These are phyloP conservation scores for Chrysoporthe deuterocubensis DNA, from an alignment of 2,329 filamentous ascomycete species.

Conservation along the genomic window DNA sequence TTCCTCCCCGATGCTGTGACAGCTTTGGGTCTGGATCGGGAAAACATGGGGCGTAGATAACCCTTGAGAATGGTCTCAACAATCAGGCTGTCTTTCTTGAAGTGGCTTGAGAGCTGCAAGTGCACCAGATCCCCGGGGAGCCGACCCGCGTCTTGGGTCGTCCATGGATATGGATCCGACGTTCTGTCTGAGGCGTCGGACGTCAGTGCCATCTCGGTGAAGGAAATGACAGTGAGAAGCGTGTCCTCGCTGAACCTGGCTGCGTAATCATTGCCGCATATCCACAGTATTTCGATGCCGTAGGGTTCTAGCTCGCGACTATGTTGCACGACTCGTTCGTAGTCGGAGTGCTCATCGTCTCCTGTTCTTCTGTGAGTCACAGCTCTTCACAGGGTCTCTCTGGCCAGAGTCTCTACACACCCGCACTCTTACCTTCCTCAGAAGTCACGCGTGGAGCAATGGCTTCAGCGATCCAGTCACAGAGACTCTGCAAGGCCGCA, in stretches of 20 bases:
- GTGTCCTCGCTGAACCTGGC: conserved; percentile 32
- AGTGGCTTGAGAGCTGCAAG: conserved; percentile 31
- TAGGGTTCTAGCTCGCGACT: conserved; percentile 17
- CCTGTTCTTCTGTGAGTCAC: conserved; percentile 11
- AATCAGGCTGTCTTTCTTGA: conserved; percentile 45
- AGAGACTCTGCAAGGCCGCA: conserved; percentile 10
- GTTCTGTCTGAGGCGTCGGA: neutral
- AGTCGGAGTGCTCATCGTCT: conserved; percentile 16
- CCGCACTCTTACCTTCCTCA: conserved; percentile 1
- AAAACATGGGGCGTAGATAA: conserved; percentile 71
- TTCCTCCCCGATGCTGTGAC: conserved; percentile 63
- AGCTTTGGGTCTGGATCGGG: conserved; percentile 53
- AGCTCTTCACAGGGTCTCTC: neutral
- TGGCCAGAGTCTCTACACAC: neutral
- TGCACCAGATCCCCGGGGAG: conserved; percentile 41
- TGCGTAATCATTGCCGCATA: neutral
- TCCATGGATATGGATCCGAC: conserved; percentile 29
- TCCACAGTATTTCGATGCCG: conserved; percentile 16
- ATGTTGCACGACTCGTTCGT: conserved; percentile 17
- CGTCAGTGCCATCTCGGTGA: conserved; percentile 33
- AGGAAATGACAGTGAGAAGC: conserved; percentile 41
- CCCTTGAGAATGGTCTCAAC: conserved; percentile 61
- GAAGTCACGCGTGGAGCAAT: conserved; percentile 15
- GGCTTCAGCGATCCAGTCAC: conserved; percentile 11
- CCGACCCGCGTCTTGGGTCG: conserved; percentile 37